A percentile compares a stretch with the other conserved stretches of the same genome.
Evolutionary conservation across 1,284 basidiomycete species (phyloP).

Genomic region (Cystobasidiaceae sp.): DNA sequence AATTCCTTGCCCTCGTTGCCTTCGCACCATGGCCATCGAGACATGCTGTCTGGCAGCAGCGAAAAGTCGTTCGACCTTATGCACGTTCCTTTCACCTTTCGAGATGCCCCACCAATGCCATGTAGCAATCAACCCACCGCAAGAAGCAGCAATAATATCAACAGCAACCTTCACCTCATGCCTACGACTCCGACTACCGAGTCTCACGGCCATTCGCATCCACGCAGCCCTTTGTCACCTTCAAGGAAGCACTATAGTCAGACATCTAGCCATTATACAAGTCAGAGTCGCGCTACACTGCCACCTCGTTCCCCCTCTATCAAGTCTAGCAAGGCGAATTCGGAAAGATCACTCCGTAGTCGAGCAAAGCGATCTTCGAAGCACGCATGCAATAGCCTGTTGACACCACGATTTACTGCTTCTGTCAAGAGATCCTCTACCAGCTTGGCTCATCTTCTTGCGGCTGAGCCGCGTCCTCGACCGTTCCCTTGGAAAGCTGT

Average conservation of each 20-base stretch:
- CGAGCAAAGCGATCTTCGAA: not conserved
- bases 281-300: too few relatives aligned
- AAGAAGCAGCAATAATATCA: not conserved
- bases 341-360: not conserved
- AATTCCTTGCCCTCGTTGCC: not conserved
- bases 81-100: not conserved
- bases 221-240: not conserved
- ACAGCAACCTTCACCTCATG: not conserved
- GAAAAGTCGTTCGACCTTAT: constrained; percentile 15
- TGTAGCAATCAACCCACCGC: not conserved
- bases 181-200: not conserved
- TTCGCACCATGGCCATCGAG: not conserved
- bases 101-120: not conserved
- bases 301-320: too few relatives aligned
- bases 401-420: not conserved
- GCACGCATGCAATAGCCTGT: not conserved
- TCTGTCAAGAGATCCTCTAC: not conserved
- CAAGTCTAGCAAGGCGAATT: not conserved
- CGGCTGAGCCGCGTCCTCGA: not conserved
- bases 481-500: constrained; percentile 12
- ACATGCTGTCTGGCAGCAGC: not conserved
- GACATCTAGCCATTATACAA: too few relatives aligned
- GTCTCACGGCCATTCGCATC: not conserved
- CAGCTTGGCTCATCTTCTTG: not conserved
- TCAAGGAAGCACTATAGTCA: not conserved